These are phyloP conservation scores for Blastobotrys terrestris DNA, from an alignment of 805 yeast genomes.

Conservation along the genomic window DNA sequence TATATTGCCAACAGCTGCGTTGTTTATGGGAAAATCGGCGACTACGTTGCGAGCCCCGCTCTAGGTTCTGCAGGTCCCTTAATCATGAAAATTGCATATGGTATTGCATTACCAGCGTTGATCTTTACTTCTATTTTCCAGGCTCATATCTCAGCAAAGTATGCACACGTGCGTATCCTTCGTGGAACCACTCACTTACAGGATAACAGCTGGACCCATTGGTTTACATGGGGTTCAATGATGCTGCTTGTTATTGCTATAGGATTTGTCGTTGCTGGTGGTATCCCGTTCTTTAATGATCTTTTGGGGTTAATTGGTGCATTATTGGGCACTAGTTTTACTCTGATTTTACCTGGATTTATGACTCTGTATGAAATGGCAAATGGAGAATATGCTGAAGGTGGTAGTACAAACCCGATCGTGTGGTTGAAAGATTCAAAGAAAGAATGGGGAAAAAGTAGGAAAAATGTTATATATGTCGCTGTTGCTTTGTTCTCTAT, in stretches of 20 bases:
- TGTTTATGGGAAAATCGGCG: conserved; percentile 5
- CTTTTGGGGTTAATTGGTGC: conserved; percentile 5
- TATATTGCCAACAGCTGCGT: conserved; percentile 3
- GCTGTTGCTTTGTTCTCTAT: conserved; percentile 4
- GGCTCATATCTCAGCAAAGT: conserved; percentile 7
- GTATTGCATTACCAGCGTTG: conserved; percentile 5
- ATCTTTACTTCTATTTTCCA: conserved; percentile 6
- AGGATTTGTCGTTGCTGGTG: conserved; percentile 6
- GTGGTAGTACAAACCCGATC: not conserved
- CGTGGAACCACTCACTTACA: conserved; percentile 5
- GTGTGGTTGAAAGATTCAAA: not conserved
- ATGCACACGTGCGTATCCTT: conserved; percentile 5
- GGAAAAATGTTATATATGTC: not conserved
- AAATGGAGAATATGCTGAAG: not conserved
- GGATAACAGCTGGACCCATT: conserved; percentile 1
- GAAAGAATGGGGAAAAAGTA: not conserved
- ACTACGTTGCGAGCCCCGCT: conserved; percentile 7
- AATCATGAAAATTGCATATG: conserved; percentile 7
- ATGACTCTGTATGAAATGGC: conserved; percentile 4
- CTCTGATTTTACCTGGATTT: conserved; percentile 6
- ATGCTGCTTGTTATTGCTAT: conserved; percentile 1
- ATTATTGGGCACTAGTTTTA: conserved; percentile 6
- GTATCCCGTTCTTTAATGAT: conserved; percentile 6
- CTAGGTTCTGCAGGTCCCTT: conserved; percentile 8
- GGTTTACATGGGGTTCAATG: conserved; percentile 5